Evolutionary conservation across 768 basidiomycete genomes (phyloP).

Genomic region (Myochromella boudieri): DNA sequence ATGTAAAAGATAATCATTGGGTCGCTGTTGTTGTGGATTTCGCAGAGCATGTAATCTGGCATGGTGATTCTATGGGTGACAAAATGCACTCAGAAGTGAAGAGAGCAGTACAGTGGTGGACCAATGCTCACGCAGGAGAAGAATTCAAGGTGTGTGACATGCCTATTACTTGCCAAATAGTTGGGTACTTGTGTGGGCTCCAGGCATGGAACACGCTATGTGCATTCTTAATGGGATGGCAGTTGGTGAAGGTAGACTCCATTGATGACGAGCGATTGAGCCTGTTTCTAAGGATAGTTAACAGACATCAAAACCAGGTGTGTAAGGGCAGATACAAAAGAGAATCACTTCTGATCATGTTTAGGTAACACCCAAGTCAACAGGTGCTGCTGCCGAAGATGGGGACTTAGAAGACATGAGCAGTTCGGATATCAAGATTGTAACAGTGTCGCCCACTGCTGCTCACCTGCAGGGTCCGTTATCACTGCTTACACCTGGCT

Average conservation of each 20-base stretch:
- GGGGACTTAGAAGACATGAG: neutral
- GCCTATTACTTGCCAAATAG: constrained; percentile 16
- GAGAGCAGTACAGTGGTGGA: constrained; percentile 20
- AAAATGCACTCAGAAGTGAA: constrained; percentile 10
- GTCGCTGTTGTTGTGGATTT: no score
- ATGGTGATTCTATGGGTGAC: constrained; percentile 17
- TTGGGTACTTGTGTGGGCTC: constrained; percentile 19
- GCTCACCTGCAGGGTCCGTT: neutral
- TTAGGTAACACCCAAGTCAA: neutral
- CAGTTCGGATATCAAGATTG: neutral
- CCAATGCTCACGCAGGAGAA: constrained; percentile 10
- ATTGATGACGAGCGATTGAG: constrained; percentile 13
- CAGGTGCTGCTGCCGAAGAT: neutral
- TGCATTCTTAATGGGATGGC: constrained; percentile 1
- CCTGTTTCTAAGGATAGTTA: constrained; percentile 12
- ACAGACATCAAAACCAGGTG: constrained; percentile 4
- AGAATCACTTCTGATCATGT: neutral
- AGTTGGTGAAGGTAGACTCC: neutral
- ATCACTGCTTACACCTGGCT: neutral
- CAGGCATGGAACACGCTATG: constrained; percentile 19
- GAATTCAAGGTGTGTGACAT: constrained; percentile 9
- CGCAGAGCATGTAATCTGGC: constrained; percentile 7
- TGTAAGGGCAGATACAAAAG: neutral
- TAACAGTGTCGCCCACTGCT: neutral
- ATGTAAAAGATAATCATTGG: constrained; percentile 11